These are phyloP conservation scores for Fusarium virguliforme DNA, from an alignment of 2,329 filamentous ascomycete genomes.

Conservation along the genomic window DNA sequence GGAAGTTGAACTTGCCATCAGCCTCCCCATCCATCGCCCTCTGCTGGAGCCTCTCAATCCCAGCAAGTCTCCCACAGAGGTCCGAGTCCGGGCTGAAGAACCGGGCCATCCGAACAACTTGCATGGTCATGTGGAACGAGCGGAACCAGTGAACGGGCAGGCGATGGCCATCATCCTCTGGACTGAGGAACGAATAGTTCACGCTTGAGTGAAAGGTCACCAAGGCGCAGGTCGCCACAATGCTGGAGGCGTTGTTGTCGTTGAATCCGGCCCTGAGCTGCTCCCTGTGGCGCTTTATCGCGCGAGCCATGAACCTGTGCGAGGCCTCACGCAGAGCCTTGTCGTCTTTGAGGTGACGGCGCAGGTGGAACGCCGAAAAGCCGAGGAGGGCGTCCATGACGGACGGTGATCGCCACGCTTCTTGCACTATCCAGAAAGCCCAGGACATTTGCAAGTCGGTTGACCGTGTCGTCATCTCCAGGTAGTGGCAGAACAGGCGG, in stretches of 20 bases:
- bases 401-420: not conserved
- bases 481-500: not conserved
- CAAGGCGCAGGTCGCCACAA: not conserved
- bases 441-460: not conserved
- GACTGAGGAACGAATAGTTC: not conserved
- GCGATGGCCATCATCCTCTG: not conserved
- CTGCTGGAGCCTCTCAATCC: not conserved
- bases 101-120: not conserved
- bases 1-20: not conserved
- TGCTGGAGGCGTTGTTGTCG: not conserved
- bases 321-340: not conserved
- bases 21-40: not conserved
- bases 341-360: not conserved
- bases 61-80: not conserved
- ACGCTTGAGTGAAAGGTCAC: not conserved
- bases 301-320: not conserved
- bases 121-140: not conserved
- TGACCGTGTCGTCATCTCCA: not conserved
- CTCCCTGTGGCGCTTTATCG: not conserved
- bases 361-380: not conserved
- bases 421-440: not conserved
- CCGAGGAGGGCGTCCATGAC: constrained; percentile 4
- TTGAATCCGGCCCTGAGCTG: not conserved
- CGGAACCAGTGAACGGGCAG: constrained; percentile 5
- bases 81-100: not conserved